Percentiles rank a stretch among this genome's conserved stretches.
phyloP scores from a whole-genome alignment of 2,329 filamentous ascomycete genomes.

The Monilinia fructigena region DNA sequence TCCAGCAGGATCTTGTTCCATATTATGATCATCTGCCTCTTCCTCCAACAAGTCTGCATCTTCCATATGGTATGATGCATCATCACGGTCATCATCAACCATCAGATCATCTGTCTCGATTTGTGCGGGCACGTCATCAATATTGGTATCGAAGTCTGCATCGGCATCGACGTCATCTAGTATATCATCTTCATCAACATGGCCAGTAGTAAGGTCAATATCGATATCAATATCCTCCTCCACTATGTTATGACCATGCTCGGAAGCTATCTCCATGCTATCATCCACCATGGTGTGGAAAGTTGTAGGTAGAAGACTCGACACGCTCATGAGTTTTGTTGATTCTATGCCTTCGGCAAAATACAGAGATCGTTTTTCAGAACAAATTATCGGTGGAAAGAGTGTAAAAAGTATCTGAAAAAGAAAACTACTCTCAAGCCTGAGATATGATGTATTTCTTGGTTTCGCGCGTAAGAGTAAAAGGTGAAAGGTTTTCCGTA shows the following conservation, averaged over 20 bases:
- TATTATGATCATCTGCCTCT: constrained; percentile 29
- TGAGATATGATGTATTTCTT: constrained; percentile 3
- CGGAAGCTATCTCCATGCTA: constrained; percentile 55
- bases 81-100: constrained; percentile 44
- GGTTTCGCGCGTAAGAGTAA: constrained; percentile 3
- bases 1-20: constrained; percentile 28
- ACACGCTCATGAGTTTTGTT: constrained; percentile 17
- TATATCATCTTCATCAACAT: constrained; percentile 54
- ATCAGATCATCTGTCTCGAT: constrained; percentile 48
- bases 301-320: constrained; percentile 14
- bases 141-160: constrained; percentile 36
- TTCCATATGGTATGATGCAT: constrained; percentile 43
- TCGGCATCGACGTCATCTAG: constrained; percentile 50
- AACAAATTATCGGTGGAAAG: background rate
- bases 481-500: constrained; percentile 15
- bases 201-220: constrained; percentile 49
- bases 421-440: background rate
- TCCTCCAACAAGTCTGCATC: constrained; percentile 37
- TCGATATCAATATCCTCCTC: constrained; percentile 59
- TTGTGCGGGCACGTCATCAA: constrained; percentile 16
- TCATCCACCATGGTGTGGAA: constrained; percentile 42
- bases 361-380: background rate
- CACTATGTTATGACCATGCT: constrained; percentile 41
- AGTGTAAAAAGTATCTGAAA: background rate
- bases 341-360: background rate